These are phyloP conservation scores for Blepharisma japonicum DNA, from an alignment of 73 alveolate species.

Conservation along the genomic window DNA sequence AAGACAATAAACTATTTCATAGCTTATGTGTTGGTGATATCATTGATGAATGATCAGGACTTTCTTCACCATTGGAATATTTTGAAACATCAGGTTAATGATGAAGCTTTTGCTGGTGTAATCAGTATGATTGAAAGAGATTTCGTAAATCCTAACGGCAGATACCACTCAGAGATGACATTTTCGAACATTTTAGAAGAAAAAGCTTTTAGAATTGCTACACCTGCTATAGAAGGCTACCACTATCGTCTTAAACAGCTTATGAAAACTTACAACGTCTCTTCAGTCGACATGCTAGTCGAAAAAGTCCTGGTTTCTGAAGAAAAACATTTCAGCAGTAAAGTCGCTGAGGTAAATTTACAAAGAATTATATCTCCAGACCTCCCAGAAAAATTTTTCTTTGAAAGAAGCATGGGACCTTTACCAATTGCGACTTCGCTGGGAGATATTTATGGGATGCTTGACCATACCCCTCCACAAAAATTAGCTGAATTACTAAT, in stretches of 20 bases:
- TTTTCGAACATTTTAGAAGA: background rate
- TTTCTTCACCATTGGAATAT: background rate
- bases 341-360: conserved; percentile 29
- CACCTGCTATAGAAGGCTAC: conserved; percentile 29
- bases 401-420: conserved; percentile 30
- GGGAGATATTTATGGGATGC: conserved; percentile 8
- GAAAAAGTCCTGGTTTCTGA: conserved; percentile 18
- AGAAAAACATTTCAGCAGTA: conserved; percentile 19
- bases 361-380: conserved; percentile 11
- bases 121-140: background rate
- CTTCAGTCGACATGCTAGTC: background rate
- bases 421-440: conserved; percentile 15
- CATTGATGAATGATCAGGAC: background rate
- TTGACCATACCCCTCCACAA: background rate
- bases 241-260: conserved; percentile 16
- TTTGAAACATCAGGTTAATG: background rate
- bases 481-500: conserved; percentile 2
- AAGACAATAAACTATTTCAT: background rate
- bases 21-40: conserved; percentile 4
- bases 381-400: conserved; percentile 19
- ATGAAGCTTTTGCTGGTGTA: conserved; percentile 5
- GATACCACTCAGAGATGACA: conserved; percentile 9
- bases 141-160: background rate
- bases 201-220: conserved; percentile 6
- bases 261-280: conserved; percentile 23